Percentiles rank a stretch among this genome's conserved stretches.
Conservation (phyloP, 2,329 filamentous ascomycete genomes). For the Fusarium drepaniforme region DNA sequence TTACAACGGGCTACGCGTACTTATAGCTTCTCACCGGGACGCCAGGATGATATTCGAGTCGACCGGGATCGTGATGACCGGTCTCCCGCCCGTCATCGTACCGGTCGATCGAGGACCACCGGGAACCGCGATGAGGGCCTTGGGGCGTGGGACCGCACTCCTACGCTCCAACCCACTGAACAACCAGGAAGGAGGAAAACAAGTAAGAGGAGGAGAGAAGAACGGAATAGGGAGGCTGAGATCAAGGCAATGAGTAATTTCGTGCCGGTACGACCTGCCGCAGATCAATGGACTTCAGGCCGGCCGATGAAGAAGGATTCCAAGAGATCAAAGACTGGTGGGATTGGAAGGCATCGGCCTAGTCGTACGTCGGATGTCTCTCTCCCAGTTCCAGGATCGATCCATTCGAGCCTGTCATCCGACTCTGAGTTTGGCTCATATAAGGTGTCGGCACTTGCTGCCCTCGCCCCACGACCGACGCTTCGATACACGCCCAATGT, state of each 20-base stretch:
- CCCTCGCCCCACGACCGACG: conserved; percentile 87
- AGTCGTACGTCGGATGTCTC: conserved; percentile 79
- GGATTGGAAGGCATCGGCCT: conserved; percentile 64
- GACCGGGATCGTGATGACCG: conserved; percentile 37
- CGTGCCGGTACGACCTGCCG: conserved; percentile 73
- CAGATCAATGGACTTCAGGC: conserved; percentile 70
- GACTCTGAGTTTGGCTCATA: conserved; percentile 80
- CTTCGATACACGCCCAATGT: conserved; percentile 79
- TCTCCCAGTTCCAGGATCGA: conserved; percentile 78
- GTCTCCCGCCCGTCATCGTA: conserved; percentile 39
- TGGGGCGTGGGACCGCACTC: conserved; percentile 49
- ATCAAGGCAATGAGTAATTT: conserved; percentile 85
- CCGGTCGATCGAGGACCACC: conserved; percentile 26
- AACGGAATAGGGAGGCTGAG: conserved; percentile 85
- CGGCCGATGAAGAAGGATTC: conserved; percentile 72
- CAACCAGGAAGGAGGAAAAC: conserved; percentile 74
- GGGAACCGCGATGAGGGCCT: conserved; percentile 22
- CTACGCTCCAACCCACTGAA: conserved; percentile 72
- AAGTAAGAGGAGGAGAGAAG: conserved; percentile 81
- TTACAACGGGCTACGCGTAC: conserved; percentile 61
- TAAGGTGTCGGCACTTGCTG: conserved; percentile 82
- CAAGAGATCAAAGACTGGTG: conserved; percentile 71
- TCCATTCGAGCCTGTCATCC: conserved; percentile 82
- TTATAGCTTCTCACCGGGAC: conserved; percentile 74
- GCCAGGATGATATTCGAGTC: conserved; percentile 65